Conservation (phyloP, 805 yeast genomes). For the Lachancea meyersii region DNA sequence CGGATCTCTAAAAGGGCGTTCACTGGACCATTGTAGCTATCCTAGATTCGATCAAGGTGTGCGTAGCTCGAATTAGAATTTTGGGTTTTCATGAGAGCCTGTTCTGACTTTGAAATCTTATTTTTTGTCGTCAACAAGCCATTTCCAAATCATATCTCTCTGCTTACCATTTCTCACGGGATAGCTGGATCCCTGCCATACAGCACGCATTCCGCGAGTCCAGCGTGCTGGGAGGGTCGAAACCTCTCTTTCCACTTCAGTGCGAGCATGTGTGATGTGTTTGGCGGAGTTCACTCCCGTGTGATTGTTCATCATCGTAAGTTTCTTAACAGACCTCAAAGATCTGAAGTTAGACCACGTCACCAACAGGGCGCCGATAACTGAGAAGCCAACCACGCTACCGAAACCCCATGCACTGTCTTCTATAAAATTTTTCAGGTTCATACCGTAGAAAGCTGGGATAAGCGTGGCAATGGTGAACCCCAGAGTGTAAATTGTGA, state of each 20-base stretch:
- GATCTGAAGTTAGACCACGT: constrained; percentile 52
- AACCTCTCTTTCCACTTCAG: constrained; percentile 16
- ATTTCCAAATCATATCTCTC: constrained; percentile 48
- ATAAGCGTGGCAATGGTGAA: constrained; percentile 76
- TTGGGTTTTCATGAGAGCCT: neutral
- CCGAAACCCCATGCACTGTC: constrained; percentile 61
- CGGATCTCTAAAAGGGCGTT: neutral
- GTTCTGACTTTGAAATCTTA: constrained; percentile 5
- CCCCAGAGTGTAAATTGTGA: constrained; percentile 78
- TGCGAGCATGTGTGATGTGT: constrained; percentile 18
- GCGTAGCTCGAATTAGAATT: neutral
- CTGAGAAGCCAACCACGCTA: constrained; percentile 46
- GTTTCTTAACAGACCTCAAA: constrained; percentile 53
- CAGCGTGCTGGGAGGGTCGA: constrained; percentile 21
- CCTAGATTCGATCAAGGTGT: no score
- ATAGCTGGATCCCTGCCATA: constrained; percentile 21
- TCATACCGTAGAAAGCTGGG: constrained; percentile 90
- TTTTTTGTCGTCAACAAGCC: constrained; percentile 45
- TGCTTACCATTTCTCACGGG: constrained; percentile 28
- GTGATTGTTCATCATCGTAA: constrained; percentile 50
- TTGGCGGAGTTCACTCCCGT: constrained; percentile 24
- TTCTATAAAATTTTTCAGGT: constrained; percentile 70
- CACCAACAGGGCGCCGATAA: constrained; percentile 47
- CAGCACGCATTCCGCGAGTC: neutral
- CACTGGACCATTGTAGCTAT: no score